These are phyloP conservation scores for Gastroboletus turbinatus DNA, from an alignment of 1,284 basidiomycete genomes.

Conservation along the genomic window DNA sequence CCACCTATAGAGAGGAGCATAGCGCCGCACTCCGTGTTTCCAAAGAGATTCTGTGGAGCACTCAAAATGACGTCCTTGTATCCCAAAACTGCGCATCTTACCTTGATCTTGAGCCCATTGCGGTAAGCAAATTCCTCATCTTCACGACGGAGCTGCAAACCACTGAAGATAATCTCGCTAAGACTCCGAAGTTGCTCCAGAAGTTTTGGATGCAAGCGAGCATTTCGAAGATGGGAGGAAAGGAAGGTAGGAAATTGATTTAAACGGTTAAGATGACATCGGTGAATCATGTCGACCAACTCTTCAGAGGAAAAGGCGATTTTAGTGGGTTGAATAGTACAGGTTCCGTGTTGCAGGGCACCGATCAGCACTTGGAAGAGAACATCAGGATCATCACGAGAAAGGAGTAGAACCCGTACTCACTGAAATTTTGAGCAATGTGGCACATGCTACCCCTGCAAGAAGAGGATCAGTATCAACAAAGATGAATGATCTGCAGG, in stretches of 20 bases:
- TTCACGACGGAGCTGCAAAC: conserved; percentile 58
- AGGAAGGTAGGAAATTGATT: conserved; percentile 71
- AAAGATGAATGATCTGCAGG: conserved; percentile 16
- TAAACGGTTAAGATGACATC: conserved; percentile 65
- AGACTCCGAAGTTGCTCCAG: conserved; percentile 54
- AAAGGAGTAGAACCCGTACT: conserved; percentile 33
- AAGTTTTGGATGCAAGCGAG: conserved; percentile 60
- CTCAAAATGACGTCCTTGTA: conserved; percentile 8
- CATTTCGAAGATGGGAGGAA: conserved; percentile 55
- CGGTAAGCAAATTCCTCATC: conserved; percentile 64
- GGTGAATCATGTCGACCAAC: conserved; percentile 65
- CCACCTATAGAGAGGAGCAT: conserved; percentile 57
- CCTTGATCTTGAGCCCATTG: conserved; percentile 56
- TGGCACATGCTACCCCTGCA: conserved; percentile 71
- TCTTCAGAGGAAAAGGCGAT: conserved; percentile 67
- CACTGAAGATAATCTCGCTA: conserved; percentile 61
- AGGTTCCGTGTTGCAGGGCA: conserved; percentile 64
- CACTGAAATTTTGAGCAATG: conserved; percentile 65
- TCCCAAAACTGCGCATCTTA: conserved; percentile 32
- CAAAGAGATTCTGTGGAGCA: conserved; percentile 57
- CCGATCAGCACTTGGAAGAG: conserved; percentile 56
- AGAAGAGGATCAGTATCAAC: conserved; percentile 31
- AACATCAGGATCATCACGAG: conserved; percentile 25
- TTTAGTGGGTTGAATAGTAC: conserved; percentile 65
- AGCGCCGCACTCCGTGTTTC: conserved; percentile 69